phyloP scores from a whole-genome alignment of 1,284 basidiomycete species.

The Erythrobasidium hasegawianum region DNA sequence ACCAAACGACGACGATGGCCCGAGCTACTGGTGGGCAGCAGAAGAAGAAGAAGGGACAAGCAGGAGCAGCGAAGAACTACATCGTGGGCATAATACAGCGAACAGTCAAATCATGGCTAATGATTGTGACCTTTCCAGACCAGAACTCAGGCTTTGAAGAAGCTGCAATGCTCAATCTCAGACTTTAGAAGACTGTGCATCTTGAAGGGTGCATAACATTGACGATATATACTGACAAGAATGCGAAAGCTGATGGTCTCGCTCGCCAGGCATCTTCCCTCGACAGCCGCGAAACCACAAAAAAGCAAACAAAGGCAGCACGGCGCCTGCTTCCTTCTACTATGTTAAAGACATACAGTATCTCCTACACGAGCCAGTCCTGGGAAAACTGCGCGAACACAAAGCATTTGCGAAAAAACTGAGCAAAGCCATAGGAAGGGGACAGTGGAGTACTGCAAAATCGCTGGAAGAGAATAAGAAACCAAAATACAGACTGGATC shows the following conservation, averaged over 20 bases:
- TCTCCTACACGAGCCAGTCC: conserved; percentile 94
- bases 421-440: conserved; percentile 82
- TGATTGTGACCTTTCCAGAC: conserved; percentile 53
- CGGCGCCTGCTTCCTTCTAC: conserved; percentile 95
- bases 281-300: conserved; percentile 90
- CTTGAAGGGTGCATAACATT: conserved; percentile 72
- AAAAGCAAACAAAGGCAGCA: conserved; percentile 95
- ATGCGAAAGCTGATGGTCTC: conserved; percentile 6
- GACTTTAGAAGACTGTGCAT: conserved; percentile 98
- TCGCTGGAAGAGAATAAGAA: conserved; percentile 83
- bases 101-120: no score
- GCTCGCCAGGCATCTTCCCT: conserved; percentile 82
- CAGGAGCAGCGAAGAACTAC: conserved; percentile 77
- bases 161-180: conserved; percentile 88
- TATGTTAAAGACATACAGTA: conserved; percentile 98
- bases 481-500: conserved; percentile 78
- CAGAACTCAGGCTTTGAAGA: conserved; percentile 65
- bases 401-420: conserved; percentile 99
- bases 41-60: conserved; percentile 47
- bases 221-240: neutral
- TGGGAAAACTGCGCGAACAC: conserved; percentile 93
- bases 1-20: conserved; percentile 11
- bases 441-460: conserved; percentile 93
- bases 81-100: conserved; percentile 50
- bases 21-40: conserved; percentile 27